phyloP scores from a whole-genome alignment of 2,329 filamentous ascomycete species.

The Penicillium sp. region DNA sequence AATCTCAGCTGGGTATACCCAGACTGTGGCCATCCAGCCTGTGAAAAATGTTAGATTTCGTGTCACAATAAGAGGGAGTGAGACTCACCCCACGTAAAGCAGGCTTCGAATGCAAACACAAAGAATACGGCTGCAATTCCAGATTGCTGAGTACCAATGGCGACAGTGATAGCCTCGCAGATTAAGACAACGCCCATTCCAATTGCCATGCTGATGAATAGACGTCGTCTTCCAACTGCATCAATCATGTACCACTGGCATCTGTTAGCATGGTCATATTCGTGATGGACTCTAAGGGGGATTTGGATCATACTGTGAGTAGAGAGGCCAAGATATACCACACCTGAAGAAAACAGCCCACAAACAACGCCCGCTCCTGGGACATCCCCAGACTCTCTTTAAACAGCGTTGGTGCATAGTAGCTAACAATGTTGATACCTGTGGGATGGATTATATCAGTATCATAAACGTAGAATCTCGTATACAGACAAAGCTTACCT shows the following conservation, averaged over 20 bases:
- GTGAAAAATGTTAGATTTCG: neutral
- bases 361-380: constrained; percentile 22
- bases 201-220: constrained; percentile 16
- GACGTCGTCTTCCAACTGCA: constrained; percentile 11
- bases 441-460: neutral
- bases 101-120: constrained; percentile 26
- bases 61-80: neutral
- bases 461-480: neutral
- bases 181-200: constrained; percentile 26
- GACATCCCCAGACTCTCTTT: constrained; percentile 25
- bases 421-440: constrained; percentile 24
- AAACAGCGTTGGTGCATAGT: constrained; percentile 30
- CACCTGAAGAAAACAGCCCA: constrained; percentile 29
- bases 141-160: constrained; percentile 12
- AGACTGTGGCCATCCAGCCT: constrained; percentile 24
- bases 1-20: constrained; percentile 26
- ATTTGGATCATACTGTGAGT: constrained; percentile 24
- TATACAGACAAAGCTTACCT: constrained; percentile 13
- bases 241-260: constrained; percentile 18
- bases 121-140: constrained; percentile 24
- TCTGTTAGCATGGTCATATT: neutral
- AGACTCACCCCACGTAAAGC: constrained; percentile 22
- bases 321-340: constrained; percentile 32
- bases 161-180: constrained; percentile 24
- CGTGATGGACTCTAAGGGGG: neutral